Evolutionary conservation across 768 basidiomycete species (phyloP), one percentile per base, ranked within the genome.

Genomic region (Amanita polypyramis): DNA sequence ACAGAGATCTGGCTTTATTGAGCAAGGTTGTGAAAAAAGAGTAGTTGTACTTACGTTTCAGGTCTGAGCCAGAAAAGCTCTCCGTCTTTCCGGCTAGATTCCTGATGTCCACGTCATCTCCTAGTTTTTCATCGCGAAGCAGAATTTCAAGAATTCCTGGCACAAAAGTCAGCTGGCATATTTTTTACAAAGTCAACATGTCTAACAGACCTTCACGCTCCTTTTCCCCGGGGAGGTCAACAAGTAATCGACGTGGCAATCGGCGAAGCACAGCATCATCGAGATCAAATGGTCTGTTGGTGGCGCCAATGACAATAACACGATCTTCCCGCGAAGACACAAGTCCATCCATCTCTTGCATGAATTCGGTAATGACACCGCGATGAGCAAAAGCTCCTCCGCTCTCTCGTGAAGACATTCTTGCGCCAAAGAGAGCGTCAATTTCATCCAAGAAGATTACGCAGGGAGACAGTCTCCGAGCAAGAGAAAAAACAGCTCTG

Each of bases 341-440:
- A 50, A 97, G 67, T 2, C 93, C 93, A 57, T 97, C 93, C 92
- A 97, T 95, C 61, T 95, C 91, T 59, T 89, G 87, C 88, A 93
- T 91, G 62, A 91, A 91, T 62, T 93, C 87, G 8, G 89, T 92
- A 60, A 89, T 85, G 44, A 94, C 79, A 38, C 89, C 85, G 34
- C 91, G 74, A 57, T 95, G 91, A 4, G 90, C 89, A 56, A 85
- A 75, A 10, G 79, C 80, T 47, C 90, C 81, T 7, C 85, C 87
- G 34, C 80, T 81, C 45, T 87, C 85, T 9, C 84, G 75, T 2
- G 76, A 75, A 12, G 87, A 83, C 57, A 79, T 74, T 17, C 93
- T 82, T 36, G 91, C 88, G 34, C 89, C 87, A 56, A 96, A 91
- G 4, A 97, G 74, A 1, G 93, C 86, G 56, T 97, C 93, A 45